Evolutionary conservation across 2,329 filamentous ascomycete species (phyloP).

Genomic region (Conoideocrella luteorostrata): DNA sequence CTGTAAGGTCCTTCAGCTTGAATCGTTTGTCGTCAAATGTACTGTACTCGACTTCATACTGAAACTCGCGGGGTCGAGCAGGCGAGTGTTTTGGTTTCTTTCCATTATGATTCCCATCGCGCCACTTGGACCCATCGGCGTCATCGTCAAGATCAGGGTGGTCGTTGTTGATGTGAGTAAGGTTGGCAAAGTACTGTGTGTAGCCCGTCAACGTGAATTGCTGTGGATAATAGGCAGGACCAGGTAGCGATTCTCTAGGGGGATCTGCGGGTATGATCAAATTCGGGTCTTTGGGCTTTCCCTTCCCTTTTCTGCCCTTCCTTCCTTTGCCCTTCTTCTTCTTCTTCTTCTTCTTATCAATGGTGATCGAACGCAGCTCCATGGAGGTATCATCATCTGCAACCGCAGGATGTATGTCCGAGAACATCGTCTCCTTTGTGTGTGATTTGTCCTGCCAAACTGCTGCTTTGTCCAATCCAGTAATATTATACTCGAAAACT

Average conservation of each 20-base stretch:
- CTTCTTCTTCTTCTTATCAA: slow-evolving; percentile 27
- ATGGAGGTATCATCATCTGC: slow-evolving; percentile 20
- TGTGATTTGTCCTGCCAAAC: slow-evolving; percentile 37
- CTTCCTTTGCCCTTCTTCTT: slow-evolving; percentile 30
- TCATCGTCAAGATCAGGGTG: slow-evolving; percentile 19
- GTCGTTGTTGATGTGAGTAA: slow-evolving; percentile 83
- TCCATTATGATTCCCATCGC: slow-evolving; percentile 55
- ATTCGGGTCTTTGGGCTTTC: slow-evolving; percentile 51
- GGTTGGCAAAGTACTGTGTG: slow-evolving; percentile 87
- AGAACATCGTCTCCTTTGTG: slow-evolving; percentile 5
- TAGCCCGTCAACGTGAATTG: slow-evolving; percentile 72
- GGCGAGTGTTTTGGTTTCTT: slow-evolving; percentile 45
- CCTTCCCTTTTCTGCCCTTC: slow-evolving; percentile 38
- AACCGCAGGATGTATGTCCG: too few species aligned
- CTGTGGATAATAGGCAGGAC: slow-evolving; percentile 86
- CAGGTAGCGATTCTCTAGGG: slow-evolving; percentile 64
- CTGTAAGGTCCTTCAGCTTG: slow-evolving; percentile 73
- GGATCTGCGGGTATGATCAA: slow-evolving; percentile 66
- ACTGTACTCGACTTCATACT: slow-evolving; percentile 79
- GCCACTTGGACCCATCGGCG: slow-evolving; percentile 44
- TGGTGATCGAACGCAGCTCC: slow-evolving; percentile 23
- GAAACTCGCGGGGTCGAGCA: slow-evolving; percentile 57
- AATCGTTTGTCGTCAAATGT: slow-evolving; percentile 73
- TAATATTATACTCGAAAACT: slow-evolving; percentile 93
- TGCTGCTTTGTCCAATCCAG: slow-evolving; percentile 55